Base-by-base conservation (phyloP, 768 basidiomycete species). In the Tricholoma hemisulphureum region DNA sequence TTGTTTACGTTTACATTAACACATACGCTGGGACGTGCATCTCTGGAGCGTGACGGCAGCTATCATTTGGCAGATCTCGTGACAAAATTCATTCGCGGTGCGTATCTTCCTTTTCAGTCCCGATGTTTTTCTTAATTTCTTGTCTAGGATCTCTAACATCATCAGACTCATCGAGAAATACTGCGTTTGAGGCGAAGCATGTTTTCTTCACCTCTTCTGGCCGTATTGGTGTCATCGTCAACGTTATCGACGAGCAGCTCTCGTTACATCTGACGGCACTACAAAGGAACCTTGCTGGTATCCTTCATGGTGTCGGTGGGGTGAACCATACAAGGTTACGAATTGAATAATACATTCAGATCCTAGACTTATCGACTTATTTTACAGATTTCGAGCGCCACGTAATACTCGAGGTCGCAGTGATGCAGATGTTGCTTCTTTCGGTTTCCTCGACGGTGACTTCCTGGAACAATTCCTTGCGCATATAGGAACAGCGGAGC, bases 381-480 rank as follows among this genome's bases (percentile, higher is more conserved):
- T 45, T n/a, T 23, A 0, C 51, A 94, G 92, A 61, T 91, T 82
- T 69, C 81, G 93, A 52, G 77, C 89, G 0, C 91, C 92, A 0
- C 83, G 83, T 61, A 83, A 76, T 35, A 74, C 74, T 0, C 67
- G 73, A 21, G 85, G 87, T 6, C 76, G 77, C 21, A 84, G 80
- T 50, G 88, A 91, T 63, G 76, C 80, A 7, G 82, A 87, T 29
- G 63, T 71, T 24, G 63, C 79, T 1, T 80, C 88, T 1, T 80
- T 78, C 37, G 93, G 93, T 14, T 94, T 97, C 78, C 76, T 97
- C 26, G 94, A 97, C 59, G 95, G 94, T 1, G 89, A 92, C 66
- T 90, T 94, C 61, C 67, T 97, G 18, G 91, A 95, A 69, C 73
- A 76, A 18, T 85, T 89, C 69, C 75, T 87, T 53, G 71, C 70